A percentile compares a stretch with the other conserved stretches of the same genome.
Conservation (phyloP, 2,329 filamentous ascomycete genomes). For the Nigrospora sphaerica region DNA sequence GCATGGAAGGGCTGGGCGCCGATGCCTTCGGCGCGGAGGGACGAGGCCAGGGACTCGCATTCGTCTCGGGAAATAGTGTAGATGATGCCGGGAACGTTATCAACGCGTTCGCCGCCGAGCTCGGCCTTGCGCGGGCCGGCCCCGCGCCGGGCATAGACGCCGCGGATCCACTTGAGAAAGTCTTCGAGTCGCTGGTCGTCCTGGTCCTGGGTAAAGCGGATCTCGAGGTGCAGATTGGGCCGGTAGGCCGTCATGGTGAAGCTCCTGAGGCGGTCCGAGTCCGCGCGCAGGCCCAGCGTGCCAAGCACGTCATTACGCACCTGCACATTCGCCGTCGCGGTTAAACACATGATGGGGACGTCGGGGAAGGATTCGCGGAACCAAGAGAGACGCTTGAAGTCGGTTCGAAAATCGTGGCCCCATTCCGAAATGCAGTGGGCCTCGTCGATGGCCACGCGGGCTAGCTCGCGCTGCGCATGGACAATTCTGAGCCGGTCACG, state of each 20-base stretch:
- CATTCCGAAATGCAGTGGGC: slow-evolving; percentile 97
- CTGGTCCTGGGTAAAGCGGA: slow-evolving; percentile 74
- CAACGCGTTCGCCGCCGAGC: slow-evolving; percentile 49
- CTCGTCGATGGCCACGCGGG: slow-evolving; percentile 84
- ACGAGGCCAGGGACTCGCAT: slow-evolving; percentile 62
- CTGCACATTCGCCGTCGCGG: slow-evolving; percentile 77
- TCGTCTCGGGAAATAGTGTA: slow-evolving; percentile 71
- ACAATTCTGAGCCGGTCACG: slow-evolving; percentile 67
- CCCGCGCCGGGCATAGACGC: slow-evolving; percentile 64
- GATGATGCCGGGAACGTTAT: slow-evolving; percentile 69
- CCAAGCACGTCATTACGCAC: slow-evolving; percentile 78
- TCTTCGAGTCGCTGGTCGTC: slow-evolving; percentile 65
- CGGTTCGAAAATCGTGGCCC: slow-evolving; percentile 94
- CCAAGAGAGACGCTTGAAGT: slow-evolving; percentile 82
- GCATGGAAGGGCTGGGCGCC: slow-evolving; percentile 70
- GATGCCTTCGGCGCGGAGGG: slow-evolving; percentile 60
- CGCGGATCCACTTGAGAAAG: slow-evolving; percentile 69
- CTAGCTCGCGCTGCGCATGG: slow-evolving; percentile 75
- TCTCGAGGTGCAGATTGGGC: slow-evolving; percentile 83
- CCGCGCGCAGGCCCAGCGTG: slow-evolving; percentile 60
- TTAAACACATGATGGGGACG: slow-evolving; percentile 87
- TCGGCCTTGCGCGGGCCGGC: slow-evolving; percentile 51
- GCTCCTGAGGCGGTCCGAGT: slow-evolving; percentile 52
- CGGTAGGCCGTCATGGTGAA: slow-evolving; percentile 82
- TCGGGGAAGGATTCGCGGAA: slow-evolving; percentile 76